Percentiles rank a stretch among this genome's conserved stretches.
Conservation (phyloP, 345 rosid genomes). For the Syzygium jambos region DNA sequence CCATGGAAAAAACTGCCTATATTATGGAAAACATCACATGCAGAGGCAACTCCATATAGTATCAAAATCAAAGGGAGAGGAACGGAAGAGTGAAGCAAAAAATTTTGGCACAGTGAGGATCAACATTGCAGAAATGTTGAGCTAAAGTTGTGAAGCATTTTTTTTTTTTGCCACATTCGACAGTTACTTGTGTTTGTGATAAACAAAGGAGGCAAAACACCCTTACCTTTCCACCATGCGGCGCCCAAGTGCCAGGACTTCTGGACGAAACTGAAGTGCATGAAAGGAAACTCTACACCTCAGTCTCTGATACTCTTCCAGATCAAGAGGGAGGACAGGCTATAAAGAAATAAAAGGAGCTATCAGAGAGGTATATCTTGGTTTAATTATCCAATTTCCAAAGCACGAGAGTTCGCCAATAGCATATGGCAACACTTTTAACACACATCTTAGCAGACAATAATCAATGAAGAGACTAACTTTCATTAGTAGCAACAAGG, state of each 20-base stretch:
- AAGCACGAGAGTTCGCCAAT: not conserved
- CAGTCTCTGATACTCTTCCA: constrained; percentile 87
- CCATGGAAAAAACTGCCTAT: not conserved
- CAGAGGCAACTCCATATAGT: not conserved
- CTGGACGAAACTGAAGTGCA: constrained; percentile 87
- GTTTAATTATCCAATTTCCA: not conserved
- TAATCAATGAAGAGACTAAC: not conserved
- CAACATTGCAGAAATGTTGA: not conserved
- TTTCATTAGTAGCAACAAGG: not conserved
- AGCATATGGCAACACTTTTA: too few species aligned
- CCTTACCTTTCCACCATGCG: constrained; percentile 81
- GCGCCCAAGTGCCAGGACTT: constrained; percentile 68
- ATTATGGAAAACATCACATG: not conserved
- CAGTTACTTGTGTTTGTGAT: not conserved
- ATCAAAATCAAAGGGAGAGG: not conserved
- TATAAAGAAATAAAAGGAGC: constrained; percentile 21
- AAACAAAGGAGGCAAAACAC: not conserved
- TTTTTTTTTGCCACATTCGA: not conserved
- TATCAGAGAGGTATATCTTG: not conserved
- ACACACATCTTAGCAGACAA: too few species aligned
- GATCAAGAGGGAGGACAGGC: constrained; percentile 73
- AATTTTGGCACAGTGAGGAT: not conserved
- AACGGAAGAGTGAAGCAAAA: not conserved
- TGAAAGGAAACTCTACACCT: constrained; percentile 97
- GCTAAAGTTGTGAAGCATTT: not conserved